Evolutionary conservation across 2,329 filamentous ascomycete species (phyloP).

Genomic region (Botrytis squamosa): DNA sequence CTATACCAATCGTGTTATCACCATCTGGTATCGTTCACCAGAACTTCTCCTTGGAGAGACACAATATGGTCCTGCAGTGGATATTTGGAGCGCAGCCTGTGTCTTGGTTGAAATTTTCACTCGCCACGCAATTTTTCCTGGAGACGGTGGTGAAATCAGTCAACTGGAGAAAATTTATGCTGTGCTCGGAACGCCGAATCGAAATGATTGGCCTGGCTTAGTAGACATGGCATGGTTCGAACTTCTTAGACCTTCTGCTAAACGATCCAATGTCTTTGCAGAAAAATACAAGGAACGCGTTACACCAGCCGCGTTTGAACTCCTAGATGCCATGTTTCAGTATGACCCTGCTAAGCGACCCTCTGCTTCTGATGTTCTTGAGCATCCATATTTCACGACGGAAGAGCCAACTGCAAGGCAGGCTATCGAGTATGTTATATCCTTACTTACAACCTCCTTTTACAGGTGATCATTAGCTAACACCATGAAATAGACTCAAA

Average conservation of each 20-base stretch:
- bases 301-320: constrained; percentile 76
- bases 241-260: constrained; percentile 75
- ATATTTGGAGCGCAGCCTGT: constrained; percentile 96
- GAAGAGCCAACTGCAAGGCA: constrained; percentile 78
- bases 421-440: constrained; percentile 69
- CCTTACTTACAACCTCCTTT: neutral
- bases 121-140: constrained; percentile 88
- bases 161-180: constrained; percentile 97
- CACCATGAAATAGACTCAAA: constrained; percentile 53
- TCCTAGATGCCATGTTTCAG: constrained; percentile 79
- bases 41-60: constrained; percentile 91
- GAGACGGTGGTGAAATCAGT: constrained; percentile 91
- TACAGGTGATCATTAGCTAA: constrained; percentile 29
- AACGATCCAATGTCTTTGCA: constrained; percentile 71
- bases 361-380: constrained; percentile 77
- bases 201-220: constrained; percentile 81
- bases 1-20: constrained; percentile 98
- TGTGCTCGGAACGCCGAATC: constrained; percentile 82
- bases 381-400: constrained; percentile 81
- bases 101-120: constrained; percentile 97
- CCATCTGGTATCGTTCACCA: constrained; percentile 94
- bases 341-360: constrained; percentile 86
- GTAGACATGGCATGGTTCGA: constrained; percentile 98
- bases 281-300: constrained; percentile 78
- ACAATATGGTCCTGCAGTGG: constrained; percentile 83